A percentile compares a stretch with the other conserved stretches of the same genome.
Evolutionary conservation across 805 yeast species (phyloP).

Genomic region (Candida coquimbonensis): DNA sequence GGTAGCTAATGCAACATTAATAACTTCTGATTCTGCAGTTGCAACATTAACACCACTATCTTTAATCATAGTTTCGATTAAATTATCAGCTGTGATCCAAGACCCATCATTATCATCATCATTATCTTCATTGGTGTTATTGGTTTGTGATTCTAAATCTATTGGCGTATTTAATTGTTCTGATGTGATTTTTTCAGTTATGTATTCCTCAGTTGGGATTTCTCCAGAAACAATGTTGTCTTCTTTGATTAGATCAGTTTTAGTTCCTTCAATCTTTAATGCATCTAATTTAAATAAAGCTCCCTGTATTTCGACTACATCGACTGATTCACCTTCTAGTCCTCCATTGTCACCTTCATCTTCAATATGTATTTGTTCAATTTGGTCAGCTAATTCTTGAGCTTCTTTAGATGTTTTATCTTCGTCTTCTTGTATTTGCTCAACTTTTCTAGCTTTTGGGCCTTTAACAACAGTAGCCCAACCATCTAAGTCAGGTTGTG

Average conservation of each 20-base stretch:
- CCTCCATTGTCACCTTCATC: neutral
- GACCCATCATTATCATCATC: conserved; percentile 74
- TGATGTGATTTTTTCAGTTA: too few species aligned
- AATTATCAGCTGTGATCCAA: conserved; percentile 91
- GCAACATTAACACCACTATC: conserved; percentile 52
- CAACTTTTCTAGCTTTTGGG: neutral
- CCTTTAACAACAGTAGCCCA: neutral
- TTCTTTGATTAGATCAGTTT: neutral
- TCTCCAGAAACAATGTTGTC: neutral
- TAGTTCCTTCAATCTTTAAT: conserved; percentile 8
- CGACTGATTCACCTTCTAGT: neutral
- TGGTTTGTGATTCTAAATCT: neutral
- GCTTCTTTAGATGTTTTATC: conserved; percentile 24
- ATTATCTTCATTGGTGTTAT: conserved; percentile 28
- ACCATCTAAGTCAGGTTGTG: conserved; percentile 1
- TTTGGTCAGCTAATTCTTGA: conserved; percentile 24
- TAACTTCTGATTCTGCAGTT: conserved; percentile 21
- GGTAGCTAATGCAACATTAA: conserved; percentile 77
- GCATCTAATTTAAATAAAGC: conserved; percentile 18
- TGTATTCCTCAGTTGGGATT: too few species aligned
- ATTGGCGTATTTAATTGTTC: too few species aligned
- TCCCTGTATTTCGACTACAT: conserved; percentile 16
- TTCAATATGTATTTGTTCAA: conserved; percentile 10
- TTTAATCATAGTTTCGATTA: conserved; percentile 60
- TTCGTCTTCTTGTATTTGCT: neutral